Base-by-base conservation (phyloP, 139 green algal species). In the Chlorella vulgaris region DNA sequence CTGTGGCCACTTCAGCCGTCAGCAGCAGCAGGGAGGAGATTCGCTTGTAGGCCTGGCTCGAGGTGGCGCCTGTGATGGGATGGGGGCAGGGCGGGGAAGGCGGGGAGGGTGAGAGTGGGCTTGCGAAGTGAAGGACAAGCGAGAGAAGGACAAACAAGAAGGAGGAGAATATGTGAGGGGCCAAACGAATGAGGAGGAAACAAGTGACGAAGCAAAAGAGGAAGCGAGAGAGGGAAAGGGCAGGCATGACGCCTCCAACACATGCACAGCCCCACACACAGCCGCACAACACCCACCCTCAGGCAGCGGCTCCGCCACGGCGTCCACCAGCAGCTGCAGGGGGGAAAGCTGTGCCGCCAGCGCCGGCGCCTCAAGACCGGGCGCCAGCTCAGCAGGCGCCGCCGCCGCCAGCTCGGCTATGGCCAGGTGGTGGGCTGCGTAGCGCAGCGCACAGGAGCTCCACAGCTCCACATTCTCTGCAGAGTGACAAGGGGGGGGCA, bases 241-340 rank as follows among this genome's bases (percentile, higher is more conserved):
- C n/a, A n/a, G n/a, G n/a, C n/a, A n/a, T n/a, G n/a, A n/a, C n/a
- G n/a, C n/a, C n/a, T n/a, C n/a, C n/a, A n/a, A n/a, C n/a, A n/a
- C n/a, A n/a, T n/a, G n/a, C n/a, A n/a, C n/a, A n/a, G n/a, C n/a
- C n/a, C n/a, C n/a, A n/a, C n/a, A n/a, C n/a, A n/a, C n/a, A n/a
- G n/a, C n/a, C n/a, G n/a, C n/a, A 15, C 10, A 58, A 10, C 47
- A 58, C 80, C 8, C 31, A 84, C 82, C 82, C 58, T 66, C 47
- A 24, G 78, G 42, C 13, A 83, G 39, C 28, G 63, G 75, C 62
- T 88, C 76, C 1, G 69, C 53, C 24, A 91, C 29, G 0, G 73
- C 18, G 2, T 88, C 82, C 73, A 92, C 55, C 50, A 92, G 69
- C 38, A 50, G 55, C 31, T 53, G 36, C 47, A 90, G 74, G 7